Evolutionary conservation across 2,329 filamentous ascomycete species (phyloP).

Genomic region (Fusarium sp.): DNA sequence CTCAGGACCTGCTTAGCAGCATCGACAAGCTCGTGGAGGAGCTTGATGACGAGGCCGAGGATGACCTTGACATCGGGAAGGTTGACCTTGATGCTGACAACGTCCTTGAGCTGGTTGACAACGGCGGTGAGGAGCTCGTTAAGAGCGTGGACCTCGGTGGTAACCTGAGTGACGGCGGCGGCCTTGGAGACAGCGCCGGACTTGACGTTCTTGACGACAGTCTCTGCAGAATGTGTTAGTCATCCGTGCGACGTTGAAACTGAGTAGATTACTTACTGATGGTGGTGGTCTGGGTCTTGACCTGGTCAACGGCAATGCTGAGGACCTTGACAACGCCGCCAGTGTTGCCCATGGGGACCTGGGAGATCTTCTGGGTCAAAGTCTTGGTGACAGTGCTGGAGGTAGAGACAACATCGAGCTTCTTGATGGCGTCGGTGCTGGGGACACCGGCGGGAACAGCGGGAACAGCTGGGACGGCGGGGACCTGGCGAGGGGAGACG

Average conservation of each 20-base stretch:
- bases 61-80: conserved; percentile 25
- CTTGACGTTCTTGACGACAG: conserved; percentile 20
- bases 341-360: conserved; percentile 14
- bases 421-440: neutral
- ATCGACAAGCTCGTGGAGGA: conserved; percentile 23
- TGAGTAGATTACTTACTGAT: conserved; percentile 2
- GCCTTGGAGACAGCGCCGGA: conserved; percentile 16
- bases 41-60: conserved; percentile 22
- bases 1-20: conserved; percentile 12
- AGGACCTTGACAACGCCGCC: conserved; percentile 29
- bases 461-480: conserved; percentile 4
- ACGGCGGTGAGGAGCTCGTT: conserved; percentile 25
- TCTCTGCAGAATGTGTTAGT: conserved; percentile 7
- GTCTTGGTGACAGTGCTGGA: conserved; percentile 28
- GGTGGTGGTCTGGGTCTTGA: conserved; percentile 15
- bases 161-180: conserved; percentile 12
- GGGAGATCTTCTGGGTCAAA: conserved; percentile 29
- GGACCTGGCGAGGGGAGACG: conserved; percentile 2
- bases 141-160: conserved; percentile 8
- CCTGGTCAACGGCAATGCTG: conserved; percentile 22
- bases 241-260: rapidly evolving
- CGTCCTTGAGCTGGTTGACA: conserved; percentile 25
- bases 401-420: neutral
- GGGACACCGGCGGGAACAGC: neutral
- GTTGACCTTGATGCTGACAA: conserved; percentile 19